A percentile compares a stretch with the other conserved stretches of the same genome.
These are phyloP conservation scores for Onygena corvina DNA, from an alignment of 2,329 filamentous ascomycete genomes.

Conservation along the genomic window DNA sequence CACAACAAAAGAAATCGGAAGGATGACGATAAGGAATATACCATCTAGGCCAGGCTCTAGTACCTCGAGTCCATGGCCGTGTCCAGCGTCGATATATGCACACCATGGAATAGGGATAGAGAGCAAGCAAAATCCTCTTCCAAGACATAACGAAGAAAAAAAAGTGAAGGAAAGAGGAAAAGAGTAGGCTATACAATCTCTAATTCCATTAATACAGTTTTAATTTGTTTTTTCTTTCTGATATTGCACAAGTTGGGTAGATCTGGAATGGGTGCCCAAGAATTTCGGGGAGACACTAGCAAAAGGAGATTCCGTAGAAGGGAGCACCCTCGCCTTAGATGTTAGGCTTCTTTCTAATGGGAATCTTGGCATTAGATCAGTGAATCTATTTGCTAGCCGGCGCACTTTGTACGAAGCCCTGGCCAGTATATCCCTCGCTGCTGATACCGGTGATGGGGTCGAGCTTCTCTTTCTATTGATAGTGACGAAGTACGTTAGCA, in stretches of 20 bases:
- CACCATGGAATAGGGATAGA: background rate
- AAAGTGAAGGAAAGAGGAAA: background rate
- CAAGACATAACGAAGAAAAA: background rate
- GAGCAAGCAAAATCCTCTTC: background rate
- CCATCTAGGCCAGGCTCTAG: background rate
- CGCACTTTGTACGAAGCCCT: slow-evolving; percentile 61
- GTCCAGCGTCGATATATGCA: slow-evolving; percentile 3
- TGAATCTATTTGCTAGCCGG: slow-evolving; percentile 21
- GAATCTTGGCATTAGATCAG: slow-evolving; percentile 3
- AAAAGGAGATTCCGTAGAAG: background rate
- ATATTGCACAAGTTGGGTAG: slow-evolving; percentile 10
- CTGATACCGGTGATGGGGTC: slow-evolving; percentile 79
- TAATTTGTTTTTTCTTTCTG: slow-evolving; percentile 6
- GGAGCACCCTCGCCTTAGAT: background rate
- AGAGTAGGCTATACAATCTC: slow-evolving; percentile 7
- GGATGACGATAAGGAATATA: background rate
- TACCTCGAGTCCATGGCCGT: background rate
- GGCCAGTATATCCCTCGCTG: slow-evolving; percentile 64
- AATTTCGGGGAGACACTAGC: background rate
- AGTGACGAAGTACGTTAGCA: slow-evolving; percentile 3
- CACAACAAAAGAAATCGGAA: background rate
- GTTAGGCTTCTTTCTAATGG: background rate
- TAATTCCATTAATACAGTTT: slow-evolving; percentile 11
- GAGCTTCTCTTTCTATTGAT: slow-evolving; percentile 59
- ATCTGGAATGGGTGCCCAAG: background rate